A percentile compares a stretch with the other conserved stretches of the same genome.
Evolutionary conservation across 257 asterid genomes (phyloP).

Genomic region (Jacaranda mimosifolia): DNA sequence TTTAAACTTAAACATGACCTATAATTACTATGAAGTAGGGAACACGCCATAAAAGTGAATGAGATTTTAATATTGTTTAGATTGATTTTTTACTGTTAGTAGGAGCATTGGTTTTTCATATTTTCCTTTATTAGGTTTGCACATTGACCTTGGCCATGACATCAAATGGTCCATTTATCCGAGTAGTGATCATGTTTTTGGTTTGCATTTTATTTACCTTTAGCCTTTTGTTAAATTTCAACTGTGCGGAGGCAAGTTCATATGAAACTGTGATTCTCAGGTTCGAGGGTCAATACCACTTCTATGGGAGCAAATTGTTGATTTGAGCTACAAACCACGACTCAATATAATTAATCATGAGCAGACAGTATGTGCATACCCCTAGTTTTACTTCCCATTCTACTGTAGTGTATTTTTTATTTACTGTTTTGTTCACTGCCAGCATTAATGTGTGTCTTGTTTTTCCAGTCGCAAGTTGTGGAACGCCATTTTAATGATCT

Average conservation of each 20-base stretch:
- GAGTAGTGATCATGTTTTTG: conserved; percentile 10
- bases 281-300: conserved; percentile 97
- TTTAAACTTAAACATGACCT: conserved; percentile 1
- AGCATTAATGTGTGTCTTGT: conserved; percentile 27
- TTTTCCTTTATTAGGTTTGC: not conserved
- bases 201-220: conserved; percentile 12
- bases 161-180: conserved; percentile 20
- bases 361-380: conserved; percentile 69
- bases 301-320: conserved; percentile 99
- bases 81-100: not conserved
- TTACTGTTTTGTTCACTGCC: conserved; percentile 26
- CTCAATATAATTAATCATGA: conserved; percentile 81
- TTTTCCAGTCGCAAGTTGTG: conserved; percentile 75
- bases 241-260: conserved; percentile 20
- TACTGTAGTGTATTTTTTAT: conserved; percentile 8
- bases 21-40: conserved; percentile 25
- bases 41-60: conserved; percentile 13
- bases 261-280: conserved; percentile 55
- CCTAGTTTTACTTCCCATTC: conserved; percentile 25
- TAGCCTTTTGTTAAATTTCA: not conserved
- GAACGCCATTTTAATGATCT: conserved; percentile 95
- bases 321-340: conserved; percentile 95
- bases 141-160: conserved; percentile 8
- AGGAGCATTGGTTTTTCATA: not conserved
- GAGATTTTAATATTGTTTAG: not conserved